A percentile compares a stretch with the other conserved stretches of the same genome.
Conservation (phyloP, 2,329 filamentous ascomycete species). For the Aspergillus candidus region DNA sequence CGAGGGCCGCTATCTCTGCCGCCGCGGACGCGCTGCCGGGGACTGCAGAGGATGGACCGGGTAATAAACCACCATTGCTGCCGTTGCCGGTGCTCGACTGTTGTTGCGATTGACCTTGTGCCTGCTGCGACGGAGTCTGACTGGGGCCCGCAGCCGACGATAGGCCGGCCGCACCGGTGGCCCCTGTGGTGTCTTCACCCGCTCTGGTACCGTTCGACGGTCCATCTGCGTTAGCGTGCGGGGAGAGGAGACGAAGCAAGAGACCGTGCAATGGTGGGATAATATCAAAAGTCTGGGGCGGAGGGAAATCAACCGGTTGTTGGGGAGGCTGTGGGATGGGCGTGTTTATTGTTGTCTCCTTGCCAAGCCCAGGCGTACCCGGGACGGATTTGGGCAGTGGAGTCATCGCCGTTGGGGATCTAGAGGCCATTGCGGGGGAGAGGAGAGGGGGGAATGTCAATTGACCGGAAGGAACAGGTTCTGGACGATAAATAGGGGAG, state of each 20-base stretch:
- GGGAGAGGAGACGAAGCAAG: constrained; percentile 63
- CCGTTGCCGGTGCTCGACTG: constrained; percentile 23
- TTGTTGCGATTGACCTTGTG: constrained; percentile 20
- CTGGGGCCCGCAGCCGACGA: not conserved
- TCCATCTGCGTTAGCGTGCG: constrained; percentile 35
- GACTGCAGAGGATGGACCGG: constrained; percentile 24
- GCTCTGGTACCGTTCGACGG: constrained; percentile 28
- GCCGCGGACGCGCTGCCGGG: constrained; percentile 22
- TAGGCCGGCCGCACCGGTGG: constrained; percentile 16
- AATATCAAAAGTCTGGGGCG: constrained; percentile 78
- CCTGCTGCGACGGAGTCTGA: constrained; percentile 6
- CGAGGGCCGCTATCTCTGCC: constrained; percentile 20
- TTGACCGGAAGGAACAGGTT: constrained; percentile 5
- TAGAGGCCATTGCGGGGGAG: constrained; percentile 30
- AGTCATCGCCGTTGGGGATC: constrained; percentile 31
- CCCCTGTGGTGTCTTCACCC: constrained; percentile 19
- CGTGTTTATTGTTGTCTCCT: constrained; percentile 22
- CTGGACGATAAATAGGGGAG: not conserved
- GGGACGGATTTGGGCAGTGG: constrained; percentile 38
- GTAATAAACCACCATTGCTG: constrained; percentile 19
- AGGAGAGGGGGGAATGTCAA: constrained; percentile 10
- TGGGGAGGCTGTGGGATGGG: constrained; percentile 26
- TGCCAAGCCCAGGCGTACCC: constrained; percentile 26
- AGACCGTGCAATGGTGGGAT: constrained; percentile 75
- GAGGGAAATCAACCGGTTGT: constrained; percentile 55